These are phyloP conservation scores for Penicillium verhagenii DNA, from an alignment of 495 filamentous ascomycete genomes.

Conservation along the genomic window DNA sequence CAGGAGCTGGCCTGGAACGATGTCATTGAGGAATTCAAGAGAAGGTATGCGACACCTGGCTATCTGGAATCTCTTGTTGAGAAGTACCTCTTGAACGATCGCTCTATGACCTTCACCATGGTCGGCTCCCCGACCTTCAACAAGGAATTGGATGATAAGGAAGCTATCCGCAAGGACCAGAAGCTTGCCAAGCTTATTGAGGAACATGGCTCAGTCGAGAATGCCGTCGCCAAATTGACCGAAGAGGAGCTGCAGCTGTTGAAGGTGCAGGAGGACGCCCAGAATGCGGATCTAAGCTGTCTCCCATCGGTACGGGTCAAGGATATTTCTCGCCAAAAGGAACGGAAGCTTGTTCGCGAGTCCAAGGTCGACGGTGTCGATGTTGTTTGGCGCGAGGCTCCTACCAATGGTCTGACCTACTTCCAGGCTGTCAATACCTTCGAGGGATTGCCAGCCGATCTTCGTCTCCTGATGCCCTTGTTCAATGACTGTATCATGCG, in stretches of 20 bases:
- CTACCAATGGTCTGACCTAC: conserved; percentile 94
- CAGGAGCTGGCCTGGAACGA: conserved; percentile 87
- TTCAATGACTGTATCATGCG: conserved; percentile 93
- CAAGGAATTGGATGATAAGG: conserved; percentile 72
- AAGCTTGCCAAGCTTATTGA: conserved; percentile 70
- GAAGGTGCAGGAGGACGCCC: conserved; percentile 76
- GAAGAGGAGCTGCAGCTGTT: conserved; percentile 78
- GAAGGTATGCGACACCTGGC: conserved; percentile 61
- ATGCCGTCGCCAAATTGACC: conserved; percentile 66
- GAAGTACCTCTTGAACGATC: conserved; percentile 86
- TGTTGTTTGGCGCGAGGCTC: conserved; percentile 87
- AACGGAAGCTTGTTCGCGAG: conserved; percentile 65
- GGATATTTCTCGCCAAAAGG: conserved; percentile 81
- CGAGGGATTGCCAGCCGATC: conserved; percentile 76
- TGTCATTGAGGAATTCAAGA: conserved; percentile 76
- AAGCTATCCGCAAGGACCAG: conserved; percentile 62
- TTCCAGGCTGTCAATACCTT: conserved; percentile 85
- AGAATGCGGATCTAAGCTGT: conserved; percentile 78
- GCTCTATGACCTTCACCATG: conserved; percentile 92
- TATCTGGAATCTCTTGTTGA: conserved; percentile 85
- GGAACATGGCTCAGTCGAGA: conserved; percentile 64
- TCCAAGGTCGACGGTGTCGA: conserved; percentile 63
- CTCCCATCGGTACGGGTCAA: conserved; percentile 82
- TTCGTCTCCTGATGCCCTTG: conserved; percentile 80
- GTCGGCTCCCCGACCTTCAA: conserved; percentile 73